Evolutionary conservation across 192 early-diverging fungal genomes (phyloP).

Genomic region (Rhizophagus sp.): DNA sequence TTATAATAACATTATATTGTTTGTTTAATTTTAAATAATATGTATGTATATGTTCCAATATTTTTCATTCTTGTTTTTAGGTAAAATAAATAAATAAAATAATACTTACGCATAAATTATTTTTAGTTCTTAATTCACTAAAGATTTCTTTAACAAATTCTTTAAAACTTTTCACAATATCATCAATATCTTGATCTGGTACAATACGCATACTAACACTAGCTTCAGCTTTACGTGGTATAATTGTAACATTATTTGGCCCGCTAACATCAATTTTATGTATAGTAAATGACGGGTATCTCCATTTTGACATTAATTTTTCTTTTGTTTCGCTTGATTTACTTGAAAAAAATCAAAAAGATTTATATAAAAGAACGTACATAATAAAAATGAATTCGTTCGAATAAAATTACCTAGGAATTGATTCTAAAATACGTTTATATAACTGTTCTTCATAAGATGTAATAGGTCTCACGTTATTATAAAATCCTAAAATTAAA

Average conservation of each 20-base stretch:
- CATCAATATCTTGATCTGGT: constrained; percentile 69
- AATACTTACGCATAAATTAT: constrained; percentile 42
- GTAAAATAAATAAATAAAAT: neutral
- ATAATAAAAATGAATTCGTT: neutral
- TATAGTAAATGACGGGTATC: constrained; percentile 70
- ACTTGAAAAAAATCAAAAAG: neutral
- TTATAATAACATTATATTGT: neutral
- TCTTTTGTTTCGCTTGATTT: constrained; percentile 45
- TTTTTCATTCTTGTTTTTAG: no score
- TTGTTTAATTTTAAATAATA: no score
- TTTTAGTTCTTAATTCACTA: constrained; percentile 48
- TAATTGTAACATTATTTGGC: constrained; percentile 68
- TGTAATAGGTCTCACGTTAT: constrained; percentile 59
- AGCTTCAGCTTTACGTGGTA: constrained; percentile 67
- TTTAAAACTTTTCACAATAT: constrained; percentile 60
- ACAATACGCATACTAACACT: constrained; percentile 75
- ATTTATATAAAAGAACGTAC: neutral
- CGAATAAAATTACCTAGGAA: constrained; percentile 24
- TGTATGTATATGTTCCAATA: no score
- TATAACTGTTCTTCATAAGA: constrained; percentile 58
- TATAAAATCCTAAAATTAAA: constrained; percentile 56
- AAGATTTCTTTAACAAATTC: constrained; percentile 56
- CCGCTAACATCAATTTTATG: constrained; percentile 78
- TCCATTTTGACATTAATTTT: constrained; percentile 73
- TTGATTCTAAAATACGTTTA: constrained; percentile 54